A percentile compares a stretch with the other conserved stretches of the same genome.
Evolutionary conservation across 225 moss, liverwort and hornwort species (phyloP).

Genomic region (Pseudisothecium myosuroides): DNA sequence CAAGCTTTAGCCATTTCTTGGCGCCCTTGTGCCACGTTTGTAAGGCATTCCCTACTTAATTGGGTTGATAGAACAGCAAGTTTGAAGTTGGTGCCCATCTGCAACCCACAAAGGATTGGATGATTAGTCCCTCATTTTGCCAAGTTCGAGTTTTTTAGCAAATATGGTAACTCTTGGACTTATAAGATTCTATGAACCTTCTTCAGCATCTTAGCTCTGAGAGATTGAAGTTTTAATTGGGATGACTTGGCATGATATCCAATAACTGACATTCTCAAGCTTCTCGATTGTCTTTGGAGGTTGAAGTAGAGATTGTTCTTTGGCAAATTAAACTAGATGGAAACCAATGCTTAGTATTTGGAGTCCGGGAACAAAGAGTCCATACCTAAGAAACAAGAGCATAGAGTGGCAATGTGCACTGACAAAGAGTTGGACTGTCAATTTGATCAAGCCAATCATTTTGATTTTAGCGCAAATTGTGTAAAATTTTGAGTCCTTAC

Average conservation of each 20-base stretch:
- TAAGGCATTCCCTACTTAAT: background rate
- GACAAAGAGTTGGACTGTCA: constrained; percentile 34
- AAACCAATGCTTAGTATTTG: too few relatives aligned
- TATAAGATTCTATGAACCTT: too few relatives aligned
- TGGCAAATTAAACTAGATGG: too few relatives aligned
- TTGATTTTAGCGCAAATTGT: background rate
- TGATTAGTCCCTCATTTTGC: background rate
- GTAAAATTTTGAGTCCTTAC: background rate
- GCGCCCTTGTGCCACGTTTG: background rate
- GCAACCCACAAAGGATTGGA: background rate
- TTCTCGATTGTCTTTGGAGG: too few relatives aligned
- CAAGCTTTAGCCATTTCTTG: background rate
- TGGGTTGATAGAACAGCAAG: constrained; percentile 14
- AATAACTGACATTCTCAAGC: too few relatives aligned
- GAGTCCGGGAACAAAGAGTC: background rate
- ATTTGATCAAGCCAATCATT: background rate
- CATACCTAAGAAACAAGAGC: constrained; percentile 60
- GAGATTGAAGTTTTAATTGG: too few relatives aligned
- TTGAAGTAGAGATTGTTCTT: too few relatives aligned
- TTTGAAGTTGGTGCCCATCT: constrained; percentile 53
- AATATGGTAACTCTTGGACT: background rate
- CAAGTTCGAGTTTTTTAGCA: background rate
- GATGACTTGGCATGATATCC: too few relatives aligned
- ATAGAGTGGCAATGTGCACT: constrained; percentile 61
- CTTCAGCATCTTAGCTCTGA: too few relatives aligned